Evolutionary conservation across 1,284 basidiomycete genomes (phyloP), one percentile per base, ranked within the genome.

Genomic region (Exobasidium rhododendri): DNA sequence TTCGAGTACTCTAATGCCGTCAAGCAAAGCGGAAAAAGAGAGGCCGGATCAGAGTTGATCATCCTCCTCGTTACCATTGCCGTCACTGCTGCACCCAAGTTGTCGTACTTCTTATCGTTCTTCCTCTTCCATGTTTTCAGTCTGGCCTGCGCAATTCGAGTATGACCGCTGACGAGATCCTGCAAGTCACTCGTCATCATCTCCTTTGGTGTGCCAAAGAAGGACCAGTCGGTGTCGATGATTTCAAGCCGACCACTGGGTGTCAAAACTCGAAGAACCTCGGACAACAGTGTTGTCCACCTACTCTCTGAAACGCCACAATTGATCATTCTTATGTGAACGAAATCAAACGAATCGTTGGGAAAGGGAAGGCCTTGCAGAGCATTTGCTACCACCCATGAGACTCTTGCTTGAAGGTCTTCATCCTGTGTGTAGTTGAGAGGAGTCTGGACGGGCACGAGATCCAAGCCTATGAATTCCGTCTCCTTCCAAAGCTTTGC

Each of bases 321-420:
- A 3, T 50, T 17, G 11, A 75, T 11, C 52, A 61, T 70, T 5
- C 72, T 64, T 5, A 70, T 62, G 43, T 75, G 73, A 40, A 75
- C 65, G 14, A 63, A 75, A 61, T 75, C 73, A 59, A 75, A 75
- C 44, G 60, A 62, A 26, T 61, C 66, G 51, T 73, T 69, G 6
- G 73, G 73, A 54, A 75, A 75, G 0, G 71, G 70, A 14, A 72
- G 46, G 10, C 61, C 68, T 30, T 74, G 70, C 28, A 75, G 59
- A 30, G 68, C 68, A 61, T 75, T 75, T 53, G 69, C 69, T 0
- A 75, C 65, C 2, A 75, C 71, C 73, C 73, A 75, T 24, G 63
- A 72, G 14, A 75, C 63, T 13, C 73, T 47, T 11, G 58, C 56
- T 32, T 66, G 61, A 3, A 74, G 47, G 26, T 72, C 72, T 4